Base-by-base conservation (phyloP, 2,329 filamentous ascomycete species). In the Karstenula rhodostoma region DNA sequence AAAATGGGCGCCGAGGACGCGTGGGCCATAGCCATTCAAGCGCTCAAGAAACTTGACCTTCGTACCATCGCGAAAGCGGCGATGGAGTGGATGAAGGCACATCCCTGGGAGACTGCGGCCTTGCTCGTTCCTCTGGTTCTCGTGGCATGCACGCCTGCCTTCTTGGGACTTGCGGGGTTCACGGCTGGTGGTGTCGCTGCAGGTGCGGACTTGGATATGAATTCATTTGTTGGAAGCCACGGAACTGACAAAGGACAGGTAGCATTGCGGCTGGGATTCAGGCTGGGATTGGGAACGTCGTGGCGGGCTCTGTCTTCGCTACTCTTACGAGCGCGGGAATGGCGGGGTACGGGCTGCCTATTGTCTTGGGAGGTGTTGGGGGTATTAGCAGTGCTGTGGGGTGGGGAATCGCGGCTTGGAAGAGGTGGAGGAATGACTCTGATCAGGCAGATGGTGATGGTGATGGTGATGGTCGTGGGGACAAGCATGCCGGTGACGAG, bases 221-320 rank as follows among this genome's bases (percentile, higher is more conserved):
- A 4, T 29, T 29, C 27, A 4, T 29, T 8, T 29, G 4, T 4
- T 29, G 8, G 27, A n/a, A n/a, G n/a, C n/a, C n/a, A n/a, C 27
- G 8, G 4, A 29, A 29, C 27, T 29, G 27, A 29, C 27, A 29
- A 4, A 29, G 4, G 27, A 29, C 8, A 73, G 71, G 66, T 0
- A 73, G 68, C 12, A 29, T 67, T 3, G 72, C 68, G 1, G 70
- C 73, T 0, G 60, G 46, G 1, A 64, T 68, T 1, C 73, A 76
- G 19, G 64, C 68, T 0, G 35, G 57, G 0, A 70, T 69, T 8
- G 71, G 69, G 3, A 67, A 51, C 13, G 66, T 72, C 1, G 64
- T 52, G 4, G 70, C 66, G 0, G 59, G 64, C 17, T 67, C 67
- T 0, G n/a, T 62, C 0, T 75, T 75, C 22, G 66, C 72, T 1